Percentiles rank a stretch among this genome's conserved stretches.
Conservation (phyloP, 2,329 filamentous ascomycete species). For the Cytospora mali region DNA sequence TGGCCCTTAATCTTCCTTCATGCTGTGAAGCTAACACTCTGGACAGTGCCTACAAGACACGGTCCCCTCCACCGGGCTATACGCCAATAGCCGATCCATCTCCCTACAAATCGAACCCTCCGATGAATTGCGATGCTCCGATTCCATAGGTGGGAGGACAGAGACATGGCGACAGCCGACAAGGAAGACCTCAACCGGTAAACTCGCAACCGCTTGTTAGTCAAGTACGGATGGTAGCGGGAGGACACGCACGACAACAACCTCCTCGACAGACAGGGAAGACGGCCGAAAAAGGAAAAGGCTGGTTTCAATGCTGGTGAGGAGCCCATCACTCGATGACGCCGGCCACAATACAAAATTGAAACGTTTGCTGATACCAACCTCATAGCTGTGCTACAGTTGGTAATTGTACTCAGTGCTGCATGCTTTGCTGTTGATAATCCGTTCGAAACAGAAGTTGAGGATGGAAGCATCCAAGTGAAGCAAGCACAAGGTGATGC, state of each 20-base stretch:
- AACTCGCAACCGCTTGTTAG: background rate
- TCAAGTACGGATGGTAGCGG: background rate
- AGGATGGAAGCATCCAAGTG: too few species aligned
- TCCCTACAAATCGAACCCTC: slow-evolving; percentile 5
- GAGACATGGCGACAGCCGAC: background rate
- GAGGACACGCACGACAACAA: background rate
- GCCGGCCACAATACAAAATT: background rate
- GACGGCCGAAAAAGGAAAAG: background rate
- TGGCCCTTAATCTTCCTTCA: background rate
- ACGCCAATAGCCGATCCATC: slow-evolving; percentile 8
- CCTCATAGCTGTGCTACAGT: background rate
- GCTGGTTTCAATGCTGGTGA: background rate
- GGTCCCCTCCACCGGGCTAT: slow-evolving; percentile 17
- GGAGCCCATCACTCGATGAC: background rate
- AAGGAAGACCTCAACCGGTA: background rate
- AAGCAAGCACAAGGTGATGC: too few species aligned
- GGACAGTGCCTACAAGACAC: slow-evolving; percentile 8
- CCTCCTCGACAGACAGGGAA: background rate
- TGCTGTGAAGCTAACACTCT: background rate
- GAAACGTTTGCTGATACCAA: background rate
- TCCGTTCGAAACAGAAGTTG: background rate
- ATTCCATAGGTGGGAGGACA: slow-evolving; percentile 1
- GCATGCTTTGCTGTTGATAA: background rate
- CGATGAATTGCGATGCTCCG: background rate
- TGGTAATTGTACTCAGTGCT: background rate